A percentile compares a stretch with the other conserved stretches of the same genome.
Evolutionary conservation across 1,139 yeast genomes (phyloP).

Genomic region (Spathaspora sp.): DNA sequence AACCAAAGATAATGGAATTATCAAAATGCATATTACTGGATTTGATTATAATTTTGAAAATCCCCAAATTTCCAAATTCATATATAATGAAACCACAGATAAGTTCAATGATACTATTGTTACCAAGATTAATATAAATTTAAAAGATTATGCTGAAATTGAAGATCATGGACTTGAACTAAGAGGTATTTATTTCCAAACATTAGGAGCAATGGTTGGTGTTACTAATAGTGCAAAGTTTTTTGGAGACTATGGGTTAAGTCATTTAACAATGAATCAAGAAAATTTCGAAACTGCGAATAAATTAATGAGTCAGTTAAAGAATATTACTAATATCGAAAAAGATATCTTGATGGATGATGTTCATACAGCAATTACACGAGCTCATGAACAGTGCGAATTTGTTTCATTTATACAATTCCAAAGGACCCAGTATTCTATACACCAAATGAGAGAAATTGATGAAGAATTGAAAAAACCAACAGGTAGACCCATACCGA

Average conservation of each 20-base stretch:
- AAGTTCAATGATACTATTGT: slow-evolving; percentile 32
- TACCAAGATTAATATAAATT: slow-evolving; percentile 22
- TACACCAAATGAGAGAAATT: slow-evolving; percentile 53
- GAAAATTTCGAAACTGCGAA: slow-evolving; percentile 41
- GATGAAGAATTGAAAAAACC: slow-evolving; percentile 75
- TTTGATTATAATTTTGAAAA: slow-evolving; percentile 25
- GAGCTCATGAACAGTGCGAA: slow-evolving; percentile 63
- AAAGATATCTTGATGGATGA: slow-evolving; percentile 36
- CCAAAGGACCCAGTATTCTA: slow-evolving; percentile 54
- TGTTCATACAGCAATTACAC: slow-evolving; percentile 36
- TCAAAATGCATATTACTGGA: slow-evolving; percentile 24
- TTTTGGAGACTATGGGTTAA: slow-evolving; percentile 58
- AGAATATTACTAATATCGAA: slow-evolving; percentile 41
- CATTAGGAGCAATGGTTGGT: slow-evolving; percentile 66
- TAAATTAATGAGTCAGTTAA: slow-evolving; percentile 35
- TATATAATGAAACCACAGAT: slow-evolving; percentile 15
- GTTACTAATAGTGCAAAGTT: slow-evolving; percentile 73
- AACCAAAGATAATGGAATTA: slow-evolving; percentile 24
- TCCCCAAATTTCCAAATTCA: slow-evolving; percentile 18
- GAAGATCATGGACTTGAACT: slow-evolving; percentile 47
- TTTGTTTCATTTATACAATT: slow-evolving; percentile 67
- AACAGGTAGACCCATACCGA: slow-evolving; percentile 68
- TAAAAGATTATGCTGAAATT: slow-evolving; percentile 44
- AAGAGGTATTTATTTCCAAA: slow-evolving; percentile 69
- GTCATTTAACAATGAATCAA: slow-evolving; percentile 53